Base-by-base conservation (phyloP, 441 rosid species). In the Populus tomentosa region DNA sequence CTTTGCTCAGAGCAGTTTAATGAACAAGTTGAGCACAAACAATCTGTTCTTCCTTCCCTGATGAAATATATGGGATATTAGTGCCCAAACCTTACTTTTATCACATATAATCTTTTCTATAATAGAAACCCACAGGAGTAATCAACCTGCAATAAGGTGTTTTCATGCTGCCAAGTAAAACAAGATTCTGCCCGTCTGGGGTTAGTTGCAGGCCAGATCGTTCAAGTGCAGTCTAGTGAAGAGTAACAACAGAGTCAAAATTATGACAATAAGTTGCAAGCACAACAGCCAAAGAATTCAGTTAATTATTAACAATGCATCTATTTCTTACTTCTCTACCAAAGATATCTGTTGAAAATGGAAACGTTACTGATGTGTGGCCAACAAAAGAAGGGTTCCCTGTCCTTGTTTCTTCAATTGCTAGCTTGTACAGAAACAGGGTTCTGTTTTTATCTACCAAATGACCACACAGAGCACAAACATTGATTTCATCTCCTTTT, bases 81-180 rank as follows among this genome's bases (percentile, higher is more conserved):
- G 30, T 67, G 64, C 66, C 21, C 14, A 64, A 42, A 69, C 36
- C 62, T 69, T 71, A 32, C 67, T 56, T 16, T 62, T 64, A 28
- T 24, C 40, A 35, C 79, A 38, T n/a, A 73, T 63, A 32, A 64
- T 35, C 36, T 56, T 73, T 78, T 73, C 10, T 38, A 53, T 38
- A 76, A 66, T 71, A 75, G 20, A 74, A 78, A 68, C 74, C 73
- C 10, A 62, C 26, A 70, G 69, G 76, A 79, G 61, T 53, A 82
- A 40, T 42, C 66, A 83, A 96, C 98, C 98, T 94, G 98, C 98
- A 94, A 82, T 82, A 87, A 61, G 99, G 94, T 77, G 91, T 83
- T 88, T 80, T 91, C 75, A 86, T 80, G 84, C 82, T 84, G 79
- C 89, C 96, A 75, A 82, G 89, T 62, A 96, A 81, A 80, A 90